Percentiles rank a stretch among this genome's conserved stretches.
phyloP scores from a whole-genome alignment of 2,329 filamentous ascomycete species.

The Salinomyces thailandicus region DNA sequence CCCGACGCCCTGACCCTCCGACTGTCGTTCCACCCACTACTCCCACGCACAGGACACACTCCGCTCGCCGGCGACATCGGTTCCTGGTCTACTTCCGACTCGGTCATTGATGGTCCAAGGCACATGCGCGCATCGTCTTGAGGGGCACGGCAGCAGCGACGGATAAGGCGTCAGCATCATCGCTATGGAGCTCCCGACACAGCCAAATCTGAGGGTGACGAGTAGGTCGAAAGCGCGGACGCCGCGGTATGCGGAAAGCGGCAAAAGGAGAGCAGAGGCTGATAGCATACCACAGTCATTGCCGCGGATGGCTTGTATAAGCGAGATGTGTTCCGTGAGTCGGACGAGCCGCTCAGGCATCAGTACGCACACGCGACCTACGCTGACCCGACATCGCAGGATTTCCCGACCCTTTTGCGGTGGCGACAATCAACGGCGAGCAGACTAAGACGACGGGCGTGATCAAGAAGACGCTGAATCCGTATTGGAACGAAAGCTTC shows the following conservation, averaged over 20 bases:
- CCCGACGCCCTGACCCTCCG: neutral
- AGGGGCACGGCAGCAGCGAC: slow-evolving; percentile 1
- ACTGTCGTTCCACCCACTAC: neutral
- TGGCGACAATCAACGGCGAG: slow-evolving; percentile 93
- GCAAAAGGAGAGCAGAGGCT: neutral
- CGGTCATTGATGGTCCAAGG: neutral
- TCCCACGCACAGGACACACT: slow-evolving; percentile 1
- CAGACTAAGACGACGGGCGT: slow-evolving; percentile 97
- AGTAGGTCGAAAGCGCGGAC: slow-evolving; percentile 48
- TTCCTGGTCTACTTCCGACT: slow-evolving; percentile 1
- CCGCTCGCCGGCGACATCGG: neutral
- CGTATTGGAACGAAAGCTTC: slow-evolving; percentile 99
- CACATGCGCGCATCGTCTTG: neutral
- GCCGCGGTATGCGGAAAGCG: no score
- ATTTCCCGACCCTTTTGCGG: slow-evolving; percentile 94
- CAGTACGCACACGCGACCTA: slow-evolving; percentile 7
- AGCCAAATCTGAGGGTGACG: slow-evolving; percentile 81
- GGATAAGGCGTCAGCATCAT: slow-evolving; percentile 11
- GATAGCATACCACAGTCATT: slow-evolving; percentile 58
- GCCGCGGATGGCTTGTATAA: slow-evolving; percentile 97
- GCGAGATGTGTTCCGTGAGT: slow-evolving; percentile 96
- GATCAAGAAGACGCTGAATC: slow-evolving; percentile 93
- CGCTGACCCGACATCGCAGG: slow-evolving; percentile 42
- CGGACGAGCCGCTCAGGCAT: slow-evolving; percentile 10
- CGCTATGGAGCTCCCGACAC: slow-evolving; percentile 42